Evolutionary conservation across 208 protist genomes (phyloP).

Genomic region (Trypanosoma boissoni): DNA sequence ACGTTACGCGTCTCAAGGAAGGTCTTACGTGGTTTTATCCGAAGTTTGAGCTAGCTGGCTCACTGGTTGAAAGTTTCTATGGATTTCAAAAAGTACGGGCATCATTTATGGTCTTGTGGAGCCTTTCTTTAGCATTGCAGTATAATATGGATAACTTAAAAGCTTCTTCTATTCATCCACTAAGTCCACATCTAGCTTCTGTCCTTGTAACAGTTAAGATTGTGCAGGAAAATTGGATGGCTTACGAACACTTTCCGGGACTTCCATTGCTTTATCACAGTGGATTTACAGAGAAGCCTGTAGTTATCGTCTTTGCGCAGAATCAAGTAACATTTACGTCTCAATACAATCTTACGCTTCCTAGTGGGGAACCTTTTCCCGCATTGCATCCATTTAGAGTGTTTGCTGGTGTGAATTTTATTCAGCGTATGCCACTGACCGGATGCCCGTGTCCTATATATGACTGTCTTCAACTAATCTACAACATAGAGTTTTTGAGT

Average conservation of each 20-base stretch:
- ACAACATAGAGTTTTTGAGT: conserved; percentile 36
- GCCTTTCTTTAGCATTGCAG: conserved; percentile 66
- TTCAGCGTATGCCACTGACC: conserved; percentile 42
- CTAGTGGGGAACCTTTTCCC: conserved; percentile 34
- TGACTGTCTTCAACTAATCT: conserved; percentile 42
- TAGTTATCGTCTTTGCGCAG: conserved; percentile 58
- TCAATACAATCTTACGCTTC: conserved; percentile 45
- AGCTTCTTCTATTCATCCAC: conserved; percentile 23
- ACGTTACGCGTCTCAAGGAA: conserved; percentile 32
- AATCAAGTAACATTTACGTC: conserved; percentile 72
- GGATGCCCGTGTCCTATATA: conserved; percentile 57
- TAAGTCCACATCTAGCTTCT: conserved; percentile 75
- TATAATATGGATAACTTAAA: conserved; percentile 35
- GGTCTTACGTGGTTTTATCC: conserved; percentile 76
- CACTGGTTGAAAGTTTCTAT: conserved; percentile 46
- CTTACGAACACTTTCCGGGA: conserved; percentile 46
- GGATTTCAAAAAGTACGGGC: conserved; percentile 43
- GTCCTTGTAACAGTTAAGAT: conserved; percentile 57
- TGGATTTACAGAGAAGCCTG: conserved; percentile 31
- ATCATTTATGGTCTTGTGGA: conserved; percentile 69
- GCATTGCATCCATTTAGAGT: conserved; percentile 50
- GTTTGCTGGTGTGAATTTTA: conserved; percentile 72
- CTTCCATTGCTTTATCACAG: conserved; percentile 54
- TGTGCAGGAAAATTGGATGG: conserved; percentile 38
- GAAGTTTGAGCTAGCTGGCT: conserved; percentile 38